Evolutionary conservation across 805 yeast genomes (phyloP).

Genomic region (Lachancea sp.): DNA sequence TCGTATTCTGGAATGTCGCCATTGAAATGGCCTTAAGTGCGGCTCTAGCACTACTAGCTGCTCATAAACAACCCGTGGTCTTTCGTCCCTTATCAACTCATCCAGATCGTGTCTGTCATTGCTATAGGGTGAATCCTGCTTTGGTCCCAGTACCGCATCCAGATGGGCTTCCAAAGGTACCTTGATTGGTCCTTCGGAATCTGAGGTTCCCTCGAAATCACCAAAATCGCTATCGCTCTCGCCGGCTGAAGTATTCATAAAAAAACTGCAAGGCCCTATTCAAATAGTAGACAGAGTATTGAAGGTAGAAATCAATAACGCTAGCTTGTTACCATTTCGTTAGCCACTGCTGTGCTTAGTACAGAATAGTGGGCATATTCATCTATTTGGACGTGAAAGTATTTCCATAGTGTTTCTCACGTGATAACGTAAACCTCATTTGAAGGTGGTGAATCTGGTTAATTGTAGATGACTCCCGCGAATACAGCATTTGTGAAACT

Average conservation of each 20-base stretch:
- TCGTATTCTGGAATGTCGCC: conserved; percentile 26
- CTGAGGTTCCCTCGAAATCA: conserved; percentile 31
- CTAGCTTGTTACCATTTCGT: no score
- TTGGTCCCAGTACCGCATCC: conserved; percentile 3
- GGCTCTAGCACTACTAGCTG: conserved; percentile 24
- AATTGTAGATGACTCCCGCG: no score
- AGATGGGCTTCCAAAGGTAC: conserved; percentile 1
- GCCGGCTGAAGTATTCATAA: conserved; percentile 1
- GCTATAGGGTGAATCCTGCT: background rate
- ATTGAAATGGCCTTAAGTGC: conserved; percentile 21
- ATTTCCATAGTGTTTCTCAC: no score
- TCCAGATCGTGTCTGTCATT: conserved; percentile 8
- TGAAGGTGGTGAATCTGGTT: no score
- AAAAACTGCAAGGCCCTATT: background rate
- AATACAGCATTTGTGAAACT: no score
- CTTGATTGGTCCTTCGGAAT: conserved; percentile 4
- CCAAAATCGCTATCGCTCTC: conserved; percentile 32
- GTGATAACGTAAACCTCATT: no score
- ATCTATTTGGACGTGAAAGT: no score
- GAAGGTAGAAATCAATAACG: no score
- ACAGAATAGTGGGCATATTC: no score
- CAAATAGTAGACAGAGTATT: no score
- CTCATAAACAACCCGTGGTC: conserved; percentile 29
- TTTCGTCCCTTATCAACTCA: conserved; percentile 21
- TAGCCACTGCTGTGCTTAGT: no score